Conservation (phyloP, 768 basidiomycete genomes). For the Kwoniella dejecticola region DNA sequence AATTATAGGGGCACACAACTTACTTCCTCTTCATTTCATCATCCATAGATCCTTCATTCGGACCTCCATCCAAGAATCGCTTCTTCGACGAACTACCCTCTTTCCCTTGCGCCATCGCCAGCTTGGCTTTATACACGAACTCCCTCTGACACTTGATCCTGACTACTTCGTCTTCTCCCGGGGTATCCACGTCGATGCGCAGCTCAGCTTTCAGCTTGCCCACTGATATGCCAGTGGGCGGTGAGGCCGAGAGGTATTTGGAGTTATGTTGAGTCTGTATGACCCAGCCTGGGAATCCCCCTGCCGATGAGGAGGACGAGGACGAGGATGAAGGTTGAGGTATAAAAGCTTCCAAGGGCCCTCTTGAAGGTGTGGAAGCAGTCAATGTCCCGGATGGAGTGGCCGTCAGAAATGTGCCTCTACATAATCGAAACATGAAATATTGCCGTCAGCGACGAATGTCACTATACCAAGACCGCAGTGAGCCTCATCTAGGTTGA, state of each 20-base stretch:
- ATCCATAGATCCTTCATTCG: conserved; percentile 42
- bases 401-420: conserved; percentile 54
- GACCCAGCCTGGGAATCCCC: conserved; percentile 39
- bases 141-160: conserved; percentile 55
- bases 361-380: conserved; percentile 51
- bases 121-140: conserved; percentile 49
- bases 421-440: conserved; percentile 5
- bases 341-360: conserved; percentile 53
- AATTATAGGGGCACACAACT: conserved; percentile 16
- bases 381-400: conserved; percentile 49
- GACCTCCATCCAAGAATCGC: conserved; percentile 36
- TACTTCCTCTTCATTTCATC: conserved; percentile 54
- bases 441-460: not conserved
- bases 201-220: conserved; percentile 39
- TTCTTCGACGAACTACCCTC: conserved; percentile 24
- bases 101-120: conserved; percentile 26
- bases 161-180: conserved; percentile 33
- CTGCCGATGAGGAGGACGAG: conserved; percentile 18
- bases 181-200: conserved; percentile 42
- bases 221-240: conserved; percentile 18
- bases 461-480: too few species aligned
- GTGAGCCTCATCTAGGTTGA: too few species aligned
- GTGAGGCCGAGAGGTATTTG: conserved; percentile 44
- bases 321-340: conserved; percentile 31
- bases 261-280: conserved; percentile 42